A percentile compares a stretch with the other conserved stretches of the same genome.
Evolutionary conservation across 1,139 yeast species (phyloP).

Genomic region (Lodderomyces jiufengensis): DNA sequence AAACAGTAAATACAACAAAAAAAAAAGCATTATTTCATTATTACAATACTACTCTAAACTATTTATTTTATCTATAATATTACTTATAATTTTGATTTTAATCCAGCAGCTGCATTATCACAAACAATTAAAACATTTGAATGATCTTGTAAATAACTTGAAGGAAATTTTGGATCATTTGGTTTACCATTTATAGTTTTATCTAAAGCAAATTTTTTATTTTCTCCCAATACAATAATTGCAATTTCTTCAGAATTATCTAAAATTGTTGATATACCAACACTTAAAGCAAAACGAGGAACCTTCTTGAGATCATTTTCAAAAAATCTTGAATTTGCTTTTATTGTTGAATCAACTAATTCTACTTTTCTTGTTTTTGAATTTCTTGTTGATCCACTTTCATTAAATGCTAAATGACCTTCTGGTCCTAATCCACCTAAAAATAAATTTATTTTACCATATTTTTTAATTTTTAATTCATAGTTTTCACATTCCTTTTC

Average conservation of each 20-base stretch:
- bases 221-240: slow-evolving; percentile 46
- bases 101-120: slow-evolving; percentile 44
- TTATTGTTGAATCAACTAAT: slow-evolving; percentile 50
- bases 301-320: slow-evolving; percentile 49
- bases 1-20: too few relatives aligned
- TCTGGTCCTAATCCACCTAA: slow-evolving; percentile 65
- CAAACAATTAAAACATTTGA: slow-evolving; percentile 42
- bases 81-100: slow-evolving; percentile 27
- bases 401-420: slow-evolving; percentile 65
- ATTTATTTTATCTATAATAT: too few relatives aligned
- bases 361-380: slow-evolving; percentile 48
- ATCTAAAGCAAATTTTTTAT: slow-evolving; percentile 41
- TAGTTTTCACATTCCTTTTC: slow-evolving; percentile 48
- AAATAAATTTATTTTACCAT: slow-evolving; percentile 54
- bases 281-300: slow-evolving; percentile 53
- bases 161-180: slow-evolving; percentile 39
- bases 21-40: too few relatives aligned
- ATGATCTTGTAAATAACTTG: slow-evolving; percentile 47
- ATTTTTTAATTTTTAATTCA: slow-evolving; percentile 47
- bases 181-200: slow-evolving; percentile 38
- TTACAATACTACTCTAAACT: too few relatives aligned
- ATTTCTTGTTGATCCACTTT: slow-evolving; percentile 49
- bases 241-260: slow-evolving; percentile 55
- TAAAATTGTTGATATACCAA: slow-evolving; percentile 60
- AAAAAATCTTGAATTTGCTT: slow-evolving; percentile 58